Base-by-base conservation (phyloP, 164 flowering plant species). In the Paratinospora sagittata region DNA sequence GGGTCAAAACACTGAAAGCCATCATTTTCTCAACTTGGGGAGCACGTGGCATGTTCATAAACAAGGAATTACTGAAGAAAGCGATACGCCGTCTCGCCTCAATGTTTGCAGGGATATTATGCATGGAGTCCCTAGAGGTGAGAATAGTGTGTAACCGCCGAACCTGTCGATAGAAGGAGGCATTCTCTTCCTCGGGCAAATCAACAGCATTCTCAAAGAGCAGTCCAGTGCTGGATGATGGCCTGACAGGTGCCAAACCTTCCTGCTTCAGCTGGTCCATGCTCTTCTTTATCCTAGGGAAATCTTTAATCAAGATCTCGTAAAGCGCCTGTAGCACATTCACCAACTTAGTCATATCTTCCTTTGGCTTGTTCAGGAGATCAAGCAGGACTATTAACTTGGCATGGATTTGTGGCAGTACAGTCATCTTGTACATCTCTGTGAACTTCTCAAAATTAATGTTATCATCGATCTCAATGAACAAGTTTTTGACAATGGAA, bases 1-100 rank as follows among this genome's bases (percentile, higher is more conserved):
- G 99, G 17, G 98, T 96, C 72, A 96, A 73, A 30, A 96, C 91
- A 75, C 93, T 92, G 74, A 96, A 93, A 73, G 98, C 87, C 87
- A 87, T 71, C 96, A 91, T 91, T 75, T 90, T 96, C 80, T 90
- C 96, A 24, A 96, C 98, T 60, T 78, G 83, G 11, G 96, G 99
- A 58, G 98, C 97, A 69, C 73, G 96, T 1, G 96, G 98, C 83
- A 92, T 92, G 86, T 95, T 90, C 99, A 96, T 96, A 74, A 96
- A 96, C 34, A 96, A 78, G 4, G 98, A 96, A 74, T 96, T 96
- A 71, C 92, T 90, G 73, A 92, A 96, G 78, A 93, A 96, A 7
- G 99, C 91, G 68, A 96, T 79, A 1, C 98, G 86, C 24, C 92
- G 77, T 49, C 97, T 81, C 6, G 99, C 99, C 80, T 92, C 99